Evolutionary conservation across 768 basidiomycete species (phyloP).

Genomic region (Trametes cinnabarina): DNA sequence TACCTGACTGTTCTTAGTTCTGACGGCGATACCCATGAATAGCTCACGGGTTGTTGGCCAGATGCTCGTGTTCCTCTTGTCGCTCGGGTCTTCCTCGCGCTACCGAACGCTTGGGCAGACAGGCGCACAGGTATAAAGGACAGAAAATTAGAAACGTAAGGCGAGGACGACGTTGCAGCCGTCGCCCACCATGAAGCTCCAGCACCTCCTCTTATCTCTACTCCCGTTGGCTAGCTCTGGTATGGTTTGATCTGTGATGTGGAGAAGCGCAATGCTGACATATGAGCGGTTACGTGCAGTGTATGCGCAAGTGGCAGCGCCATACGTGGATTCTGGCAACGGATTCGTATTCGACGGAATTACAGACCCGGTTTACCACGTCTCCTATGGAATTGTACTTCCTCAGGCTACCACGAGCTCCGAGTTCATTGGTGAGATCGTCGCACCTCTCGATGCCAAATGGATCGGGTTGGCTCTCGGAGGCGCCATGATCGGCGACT

Average conservation of each 20-base stretch:
- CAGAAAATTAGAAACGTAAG: background rate
- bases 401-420: constrained; percentile 45
- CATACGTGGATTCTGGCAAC: constrained; percentile 51
- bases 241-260: constrained; percentile 19
- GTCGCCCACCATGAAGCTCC: constrained; percentile 20
- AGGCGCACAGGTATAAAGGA: background rate
- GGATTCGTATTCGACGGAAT: constrained; percentile 50
- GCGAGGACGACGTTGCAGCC: background rate
- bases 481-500: constrained; percentile 53
- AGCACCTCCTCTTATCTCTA: constrained; percentile 31
- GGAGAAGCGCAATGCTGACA: background rate
- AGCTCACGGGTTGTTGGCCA: constrained; percentile 8
- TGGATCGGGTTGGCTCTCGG: constrained; percentile 58
- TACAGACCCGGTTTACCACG: constrained; percentile 32
- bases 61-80: background rate
- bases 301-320: constrained; percentile 42
- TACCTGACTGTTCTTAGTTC: background rate
- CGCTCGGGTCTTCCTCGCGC: constrained; percentile 21
- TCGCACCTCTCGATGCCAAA: constrained; percentile 50
- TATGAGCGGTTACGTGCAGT: constrained; percentile 27
- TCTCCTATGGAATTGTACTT: constrained; percentile 49
- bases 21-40: constrained; percentile 5
- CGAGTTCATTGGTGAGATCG: constrained; percentile 64
- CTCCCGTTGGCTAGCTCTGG: constrained; percentile 43
- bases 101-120: background rate